phyloP scores from a whole-genome alignment of 257 asterid species.

The Ajuga chamaepitys region DNA sequence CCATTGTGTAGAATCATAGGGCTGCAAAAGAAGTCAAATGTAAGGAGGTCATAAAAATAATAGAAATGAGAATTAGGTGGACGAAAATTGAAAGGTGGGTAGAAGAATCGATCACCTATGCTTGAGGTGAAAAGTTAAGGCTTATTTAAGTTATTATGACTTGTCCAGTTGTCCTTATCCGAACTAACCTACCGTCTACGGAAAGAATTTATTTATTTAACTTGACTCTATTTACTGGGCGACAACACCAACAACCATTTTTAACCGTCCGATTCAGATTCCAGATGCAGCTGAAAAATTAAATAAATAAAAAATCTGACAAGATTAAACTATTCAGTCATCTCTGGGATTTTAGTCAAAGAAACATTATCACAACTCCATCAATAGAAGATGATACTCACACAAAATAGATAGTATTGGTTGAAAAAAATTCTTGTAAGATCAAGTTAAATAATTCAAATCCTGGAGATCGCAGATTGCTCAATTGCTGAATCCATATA shows the following conservation, averaged over 20 bases:
- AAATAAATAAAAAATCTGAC: not conserved
- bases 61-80: not conserved
- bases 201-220: not conserved
- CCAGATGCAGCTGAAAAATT: not conserved
- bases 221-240: not conserved
- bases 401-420: too few species aligned
- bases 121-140: not conserved
- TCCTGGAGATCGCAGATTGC: too few species aligned
- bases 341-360: too few species aligned
- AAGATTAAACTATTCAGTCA: not conserved
- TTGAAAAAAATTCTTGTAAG: too few species aligned
- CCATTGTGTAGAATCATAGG: too few species aligned
- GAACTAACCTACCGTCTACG: conserved; percentile 6
- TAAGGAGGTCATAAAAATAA: not conserved
- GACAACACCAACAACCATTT: conserved; percentile 11
- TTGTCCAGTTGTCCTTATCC: conserved; percentile 18
- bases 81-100: not conserved
- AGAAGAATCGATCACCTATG: not conserved
- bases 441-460: too few species aligned
- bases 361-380: too few species aligned
- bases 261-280: conserved; percentile 1
- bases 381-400: too few species aligned
- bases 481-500: not conserved
- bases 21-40: too few species aligned
- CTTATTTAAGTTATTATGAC: too few species aligned